These are phyloP conservation scores for Exophiala spinifera DNA, from an alignment of 2,329 filamentous ascomycete species.

Conservation along the genomic window DNA sequence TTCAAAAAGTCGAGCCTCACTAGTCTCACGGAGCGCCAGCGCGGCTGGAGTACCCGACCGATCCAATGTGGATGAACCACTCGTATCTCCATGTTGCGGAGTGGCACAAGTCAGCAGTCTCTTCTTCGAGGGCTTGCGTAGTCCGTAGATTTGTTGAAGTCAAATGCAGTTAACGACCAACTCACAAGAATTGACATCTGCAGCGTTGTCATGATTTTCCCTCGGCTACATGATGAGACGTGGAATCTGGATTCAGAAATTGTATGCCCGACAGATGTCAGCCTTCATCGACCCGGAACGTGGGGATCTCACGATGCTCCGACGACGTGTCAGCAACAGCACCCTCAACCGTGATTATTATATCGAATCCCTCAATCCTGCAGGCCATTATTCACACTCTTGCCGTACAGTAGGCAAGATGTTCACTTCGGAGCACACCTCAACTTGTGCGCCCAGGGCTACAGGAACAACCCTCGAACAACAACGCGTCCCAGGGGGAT, in stretches of 20 bases:
- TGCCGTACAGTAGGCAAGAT: too few species aligned
- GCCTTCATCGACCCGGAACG: background rate
- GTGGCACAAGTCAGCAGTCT: background rate
- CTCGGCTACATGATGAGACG: background rate
- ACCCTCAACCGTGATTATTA: background rate
- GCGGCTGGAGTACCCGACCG: background rate
- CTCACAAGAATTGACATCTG: background rate
- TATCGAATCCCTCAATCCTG: background rate
- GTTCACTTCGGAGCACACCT: too few species aligned
- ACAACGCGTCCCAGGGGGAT: too few species aligned
- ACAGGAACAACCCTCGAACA: too few species aligned
- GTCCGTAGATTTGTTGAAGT: background rate
- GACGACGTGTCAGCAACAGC: background rate
- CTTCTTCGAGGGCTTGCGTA: background rate
- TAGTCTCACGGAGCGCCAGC: background rate
- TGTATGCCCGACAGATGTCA: background rate
- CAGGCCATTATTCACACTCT: too few species aligned
- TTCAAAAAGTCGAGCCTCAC: conserved; percentile 11
- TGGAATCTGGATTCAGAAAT: background rate
- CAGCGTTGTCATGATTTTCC: background rate
- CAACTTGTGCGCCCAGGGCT: too few species aligned
- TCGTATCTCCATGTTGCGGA: background rate
- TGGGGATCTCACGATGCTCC: background rate
- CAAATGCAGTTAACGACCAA: background rate
- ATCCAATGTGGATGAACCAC: background rate